phyloP scores from a whole-genome alignment of 768 basidiomycete genomes.

The Collybia nuda region DNA sequence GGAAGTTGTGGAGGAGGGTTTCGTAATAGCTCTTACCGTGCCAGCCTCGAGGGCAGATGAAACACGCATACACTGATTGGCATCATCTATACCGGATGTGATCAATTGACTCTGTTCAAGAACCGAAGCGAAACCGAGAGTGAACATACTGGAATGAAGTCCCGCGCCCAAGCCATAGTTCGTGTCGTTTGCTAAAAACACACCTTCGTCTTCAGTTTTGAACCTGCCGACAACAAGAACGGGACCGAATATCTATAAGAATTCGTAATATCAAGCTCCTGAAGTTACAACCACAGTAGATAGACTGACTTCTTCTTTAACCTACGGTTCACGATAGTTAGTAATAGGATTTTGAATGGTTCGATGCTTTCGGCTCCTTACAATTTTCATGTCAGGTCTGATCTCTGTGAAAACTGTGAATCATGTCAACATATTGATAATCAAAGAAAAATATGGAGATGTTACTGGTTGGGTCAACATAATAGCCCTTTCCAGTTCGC shows the following conservation, averaged over 20 bases:
- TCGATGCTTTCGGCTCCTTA: constrained; percentile 31
- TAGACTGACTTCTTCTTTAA: constrained; percentile 64
- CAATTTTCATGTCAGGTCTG: constrained; percentile 81
- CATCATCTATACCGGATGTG: constrained; percentile 51
- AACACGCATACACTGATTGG: constrained; percentile 87
- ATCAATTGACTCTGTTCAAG: not conserved
- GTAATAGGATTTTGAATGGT: no score
- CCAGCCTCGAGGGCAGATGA: constrained; percentile 86
- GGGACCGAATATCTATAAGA: constrained; percentile 85
- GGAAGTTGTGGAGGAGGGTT: not conserved
- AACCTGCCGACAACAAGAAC: constrained; percentile 84
- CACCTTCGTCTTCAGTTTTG: constrained; percentile 84
- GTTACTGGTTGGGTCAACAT: constrained; percentile 84
- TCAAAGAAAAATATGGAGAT: constrained; percentile 19
- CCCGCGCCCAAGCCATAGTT: constrained; percentile 91
- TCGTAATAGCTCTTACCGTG: constrained; percentile 53
- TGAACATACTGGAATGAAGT: constrained; percentile 74
- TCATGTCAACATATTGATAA: not conserved
- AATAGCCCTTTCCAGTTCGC: constrained; percentile 78
- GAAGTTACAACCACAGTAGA: not conserved
- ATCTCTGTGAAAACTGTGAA: constrained; percentile 78
- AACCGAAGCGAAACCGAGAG: not conserved
- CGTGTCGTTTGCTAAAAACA: constrained; percentile 83
- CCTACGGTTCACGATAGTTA: constrained; percentile 30
- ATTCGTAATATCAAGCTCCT: constrained; percentile 3